Percentiles rank a stretch among this genome's conserved stretches.
Evolutionary conservation across 2,329 filamentous ascomycete genomes (phyloP).

Genomic region (Ascochyta rabiei): DNA sequence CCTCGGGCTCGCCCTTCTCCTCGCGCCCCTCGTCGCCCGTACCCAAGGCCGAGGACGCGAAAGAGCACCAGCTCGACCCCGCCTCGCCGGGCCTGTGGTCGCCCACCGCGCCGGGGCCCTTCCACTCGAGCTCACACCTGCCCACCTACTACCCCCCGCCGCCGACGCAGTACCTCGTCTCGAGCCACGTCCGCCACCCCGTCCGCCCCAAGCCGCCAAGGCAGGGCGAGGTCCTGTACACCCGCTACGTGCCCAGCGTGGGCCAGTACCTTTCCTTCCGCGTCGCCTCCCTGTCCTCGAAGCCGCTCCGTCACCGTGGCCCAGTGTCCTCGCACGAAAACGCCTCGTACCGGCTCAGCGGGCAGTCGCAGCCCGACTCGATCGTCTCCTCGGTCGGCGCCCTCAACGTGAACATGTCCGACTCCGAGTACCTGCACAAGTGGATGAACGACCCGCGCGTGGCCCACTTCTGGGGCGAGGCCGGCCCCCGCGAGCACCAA

Average conservation of each 20-base stretch:
- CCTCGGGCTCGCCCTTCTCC: slow-evolving; percentile 56
- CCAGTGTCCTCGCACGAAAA: slow-evolving; percentile 49
- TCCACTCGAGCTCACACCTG: slow-evolving; percentile 80
- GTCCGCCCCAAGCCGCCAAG: slow-evolving; percentile 85
- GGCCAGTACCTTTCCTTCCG: slow-evolving; percentile 88
- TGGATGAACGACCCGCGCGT: slow-evolving; percentile 93
- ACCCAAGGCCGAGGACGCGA: slow-evolving; percentile 30
- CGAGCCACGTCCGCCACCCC: slow-evolving; percentile 81
- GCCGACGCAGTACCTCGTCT: slow-evolving; percentile 80
- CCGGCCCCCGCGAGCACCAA: slow-evolving; percentile 61
- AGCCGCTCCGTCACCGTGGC: slow-evolving; percentile 68
- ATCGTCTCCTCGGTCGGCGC: slow-evolving; percentile 40
- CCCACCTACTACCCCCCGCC: slow-evolving; percentile 90
- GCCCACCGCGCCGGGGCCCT: slow-evolving; percentile 65
- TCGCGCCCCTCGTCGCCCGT: slow-evolving; percentile 60
- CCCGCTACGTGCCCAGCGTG: slow-evolving; percentile 80
- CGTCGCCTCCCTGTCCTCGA: slow-evolving; percentile 72
- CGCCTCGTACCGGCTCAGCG: slow-evolving; percentile 34
- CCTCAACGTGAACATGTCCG: slow-evolving; percentile 52
- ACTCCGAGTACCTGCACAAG: slow-evolving; percentile 73
- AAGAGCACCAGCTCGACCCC: slow-evolving; percentile 39
- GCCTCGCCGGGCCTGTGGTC: slow-evolving; percentile 47
- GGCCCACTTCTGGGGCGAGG: slow-evolving; percentile 80
- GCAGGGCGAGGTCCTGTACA: slow-evolving; percentile 91
- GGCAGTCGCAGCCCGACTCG: slow-evolving; percentile 59